phyloP scores from a whole-genome alignment of 768 basidiomycete species.

The Psilocybe cyanescens region DNA sequence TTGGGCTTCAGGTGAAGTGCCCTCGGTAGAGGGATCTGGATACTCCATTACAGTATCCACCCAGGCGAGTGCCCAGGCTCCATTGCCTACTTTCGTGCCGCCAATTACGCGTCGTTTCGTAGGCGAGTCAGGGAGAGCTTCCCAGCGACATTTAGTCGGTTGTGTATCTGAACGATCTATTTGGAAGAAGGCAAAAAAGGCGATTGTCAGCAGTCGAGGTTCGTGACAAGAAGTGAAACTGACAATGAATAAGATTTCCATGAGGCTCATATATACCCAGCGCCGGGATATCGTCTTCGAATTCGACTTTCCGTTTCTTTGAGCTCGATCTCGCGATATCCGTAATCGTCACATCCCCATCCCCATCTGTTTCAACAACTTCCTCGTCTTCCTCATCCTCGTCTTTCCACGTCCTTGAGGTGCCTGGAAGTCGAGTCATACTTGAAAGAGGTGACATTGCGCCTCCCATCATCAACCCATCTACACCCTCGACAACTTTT shows the following conservation, averaged over 20 bases:
- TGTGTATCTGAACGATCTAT: slow-evolving; percentile 81
- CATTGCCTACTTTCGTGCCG: slow-evolving; percentile 75
- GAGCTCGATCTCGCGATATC: slow-evolving; percentile 22
- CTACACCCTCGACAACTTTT: slow-evolving; percentile 51
- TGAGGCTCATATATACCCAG: slow-evolving; percentile 86
- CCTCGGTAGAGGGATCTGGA: slow-evolving; percentile 14
- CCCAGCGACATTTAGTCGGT: slow-evolving; percentile 67
- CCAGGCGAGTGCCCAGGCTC: slow-evolving; percentile 83
- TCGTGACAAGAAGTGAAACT: slow-evolving; percentile 28
- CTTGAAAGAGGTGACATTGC: slow-evolving; percentile 14
- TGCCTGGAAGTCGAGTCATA: slow-evolving; percentile 10
- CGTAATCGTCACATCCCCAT: slow-evolving; percentile 24
- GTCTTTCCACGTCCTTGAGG: slow-evolving; percentile 1
- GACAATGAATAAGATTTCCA: slow-evolving; percentile 74
- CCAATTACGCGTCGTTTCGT: slow-evolving; percentile 57
- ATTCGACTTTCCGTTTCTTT: slow-evolving; percentile 34
- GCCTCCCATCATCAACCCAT: slow-evolving; percentile 25
- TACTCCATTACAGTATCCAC: slow-evolving; percentile 53
- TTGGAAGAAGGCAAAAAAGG: not conserved
- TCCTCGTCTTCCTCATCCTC: slow-evolving; percentile 12
- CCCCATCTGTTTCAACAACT: slow-evolving; percentile 20
- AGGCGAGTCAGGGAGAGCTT: slow-evolving; percentile 50
- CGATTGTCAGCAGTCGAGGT: not conserved
- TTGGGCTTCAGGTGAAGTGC: slow-evolving; percentile 11
- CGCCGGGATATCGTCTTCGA: slow-evolving; percentile 39